These are phyloP conservation scores for Alternaria longipes DNA, from an alignment of 2,329 filamentous ascomycete species.

Conservation along the genomic window DNA sequence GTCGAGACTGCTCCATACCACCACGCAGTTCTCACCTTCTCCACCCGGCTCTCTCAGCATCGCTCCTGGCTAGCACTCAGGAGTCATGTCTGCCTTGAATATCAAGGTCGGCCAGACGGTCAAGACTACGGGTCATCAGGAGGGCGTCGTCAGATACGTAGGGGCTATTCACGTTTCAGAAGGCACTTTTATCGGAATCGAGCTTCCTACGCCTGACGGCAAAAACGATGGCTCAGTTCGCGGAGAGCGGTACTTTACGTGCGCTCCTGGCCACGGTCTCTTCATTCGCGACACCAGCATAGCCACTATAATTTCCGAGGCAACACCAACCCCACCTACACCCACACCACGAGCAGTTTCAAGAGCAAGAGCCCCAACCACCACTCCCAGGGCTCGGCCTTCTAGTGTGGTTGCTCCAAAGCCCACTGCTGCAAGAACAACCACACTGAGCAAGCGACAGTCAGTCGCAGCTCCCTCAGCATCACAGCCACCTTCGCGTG, in stretches of 20 bases:
- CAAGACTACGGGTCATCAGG: constrained; percentile 79
- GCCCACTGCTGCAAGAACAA: constrained; percentile 22
- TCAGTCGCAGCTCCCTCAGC: constrained; percentile 30
- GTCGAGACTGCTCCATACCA: constrained; percentile 18
- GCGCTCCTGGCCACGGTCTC: constrained; percentile 75
- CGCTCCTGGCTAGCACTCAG: constrained; percentile 10
- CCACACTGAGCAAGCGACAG: constrained; percentile 31
- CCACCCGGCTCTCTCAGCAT: background rate
- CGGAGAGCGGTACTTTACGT: constrained; percentile 89
- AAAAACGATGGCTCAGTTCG: constrained; percentile 96
- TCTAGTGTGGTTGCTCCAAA: constrained; percentile 34
- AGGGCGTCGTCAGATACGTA: constrained; percentile 79
- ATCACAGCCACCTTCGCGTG: constrained; percentile 17
- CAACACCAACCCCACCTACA: constrained; percentile 50
- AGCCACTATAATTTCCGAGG: constrained; percentile 58
- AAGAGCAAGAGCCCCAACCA: constrained; percentile 24
- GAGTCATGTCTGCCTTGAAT: constrained; percentile 39
- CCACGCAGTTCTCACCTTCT: constrained; percentile 6
- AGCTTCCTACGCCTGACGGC: constrained; percentile 80
- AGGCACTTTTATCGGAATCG: constrained; percentile 89
- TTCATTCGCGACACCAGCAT: constrained; percentile 82
- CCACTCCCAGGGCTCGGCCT: constrained; percentile 32
- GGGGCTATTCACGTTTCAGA: constrained; percentile 82
- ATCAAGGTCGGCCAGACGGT: constrained; percentile 72
- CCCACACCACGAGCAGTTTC: constrained; percentile 14